Evolutionary conservation across 139 green algal species (phyloP), one percentile per base, ranked within the genome.

Genomic region (Chlorella sp.): DNA sequence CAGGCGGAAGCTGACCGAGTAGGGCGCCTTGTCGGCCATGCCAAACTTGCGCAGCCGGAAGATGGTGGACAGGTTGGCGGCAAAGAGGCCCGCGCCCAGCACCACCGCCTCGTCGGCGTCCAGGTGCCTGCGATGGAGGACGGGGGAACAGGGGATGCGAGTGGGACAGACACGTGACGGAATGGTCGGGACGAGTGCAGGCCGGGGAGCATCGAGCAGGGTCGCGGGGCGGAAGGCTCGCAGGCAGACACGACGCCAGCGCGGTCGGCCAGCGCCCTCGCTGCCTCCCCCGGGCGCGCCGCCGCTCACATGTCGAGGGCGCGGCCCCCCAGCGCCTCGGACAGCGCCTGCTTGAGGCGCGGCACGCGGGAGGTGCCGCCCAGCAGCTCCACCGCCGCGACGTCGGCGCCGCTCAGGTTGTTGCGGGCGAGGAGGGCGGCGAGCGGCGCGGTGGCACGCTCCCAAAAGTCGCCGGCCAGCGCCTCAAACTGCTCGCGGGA

Each of bases 21-120:
- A 97, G 38, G 90, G 83, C 62, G 84, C 78, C 46, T 91, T 84
- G 78, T 98, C 96, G 46, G 86, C 79, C 48, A 91, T 83, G 77
- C 96, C 96, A 85, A 99, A 98, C 80, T 95, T 92, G 77, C 93
- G 90, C 85, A 99, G 86, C n/a, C 95, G 90, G 91, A 99, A 99
- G 60, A 83, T 92, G 74, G 94, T 97, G 62, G 77, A 92, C 67
- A 97, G 83, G 90, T 99, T 99, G 75, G 96, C 96, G 40, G 94
- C 96, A 77, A 96, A 91, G 77, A 98, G 85, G 27, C 86, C 93
- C 0, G 94, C 93, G 7, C 96, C 96, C 75, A 97, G 81, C 56
- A 94, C 96, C 19, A 94, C 77, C 2, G 96, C 95, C 87, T 99
- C 96, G 79, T 99, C 96, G 8, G 92, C 91, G 79, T 99, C 96